Conservation (phyloP, 1,284 basidiomycete genomes). For the Ceratobasidium sp. region DNA sequence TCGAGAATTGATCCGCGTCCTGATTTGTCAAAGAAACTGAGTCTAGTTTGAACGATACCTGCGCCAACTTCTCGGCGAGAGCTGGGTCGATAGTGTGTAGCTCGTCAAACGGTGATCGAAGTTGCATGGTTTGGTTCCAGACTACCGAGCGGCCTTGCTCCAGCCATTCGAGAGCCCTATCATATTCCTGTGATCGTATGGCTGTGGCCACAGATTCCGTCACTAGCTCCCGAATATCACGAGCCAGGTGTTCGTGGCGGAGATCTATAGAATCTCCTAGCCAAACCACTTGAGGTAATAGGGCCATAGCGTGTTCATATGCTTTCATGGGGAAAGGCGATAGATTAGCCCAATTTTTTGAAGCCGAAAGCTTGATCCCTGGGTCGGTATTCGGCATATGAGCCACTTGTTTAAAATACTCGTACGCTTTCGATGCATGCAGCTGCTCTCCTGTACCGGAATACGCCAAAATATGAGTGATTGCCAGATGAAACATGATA, state of each 20-base stretch:
- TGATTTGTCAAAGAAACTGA: too few species aligned
- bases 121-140: constrained; percentile 44
- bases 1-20: background rate
- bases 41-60: background rate
- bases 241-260: background rate
- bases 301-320: constrained; percentile 30
- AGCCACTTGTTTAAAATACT: too few species aligned
- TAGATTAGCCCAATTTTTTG: too few species aligned
- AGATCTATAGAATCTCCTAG: constrained; percentile 13
- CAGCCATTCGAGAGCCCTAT: constrained; percentile 45
- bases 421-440: too few species aligned
- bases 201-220: background rate
- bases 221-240: background rate
- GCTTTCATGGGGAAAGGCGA: too few species aligned
- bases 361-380: too few species aligned
- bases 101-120: constrained; percentile 44
- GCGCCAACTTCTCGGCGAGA: constrained; percentile 40
- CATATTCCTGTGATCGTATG: background rate
- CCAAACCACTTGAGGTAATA: constrained; percentile 38
- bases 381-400: too few species aligned
- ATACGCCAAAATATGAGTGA: too few species aligned
- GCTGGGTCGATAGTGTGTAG: constrained; percentile 35
- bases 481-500: too few species aligned
- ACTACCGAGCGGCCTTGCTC: constrained; percentile 46
- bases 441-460: too few species aligned